Conservation (phyloP, 2,329 filamentous ascomycete genomes). For the Torrubiella hemipterigena region DNA sequence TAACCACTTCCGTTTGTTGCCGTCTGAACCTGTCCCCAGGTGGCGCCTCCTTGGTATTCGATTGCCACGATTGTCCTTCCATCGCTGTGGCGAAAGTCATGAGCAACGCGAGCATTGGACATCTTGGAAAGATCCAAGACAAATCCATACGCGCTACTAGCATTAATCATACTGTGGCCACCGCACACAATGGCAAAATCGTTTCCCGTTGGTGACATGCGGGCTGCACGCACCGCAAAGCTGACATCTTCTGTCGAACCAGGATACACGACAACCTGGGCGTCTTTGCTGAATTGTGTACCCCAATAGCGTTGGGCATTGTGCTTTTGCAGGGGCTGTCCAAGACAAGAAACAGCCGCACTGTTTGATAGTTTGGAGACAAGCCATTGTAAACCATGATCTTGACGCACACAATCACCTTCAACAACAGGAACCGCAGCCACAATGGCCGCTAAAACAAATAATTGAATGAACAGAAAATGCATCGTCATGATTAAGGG, state of each 20-base stretch:
- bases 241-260: conserved; percentile 5
- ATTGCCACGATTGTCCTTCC: conserved; percentile 1
- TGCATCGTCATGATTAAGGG: too few relatives aligned
- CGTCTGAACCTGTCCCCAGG: conserved; percentile 6
- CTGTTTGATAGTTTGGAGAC: conserved; percentile 1
- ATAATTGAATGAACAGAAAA: too few relatives aligned
- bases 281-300: conserved; percentile 7
- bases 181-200: conserved; percentile 7
- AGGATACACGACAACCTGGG: conserved; percentile 6
- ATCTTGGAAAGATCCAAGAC: conserved; percentile 7
- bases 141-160: conserved; percentile 5
- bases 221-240: conserved; percentile 4
- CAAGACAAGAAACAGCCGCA: conserved; percentile 5
- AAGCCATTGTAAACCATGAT: conserved; percentile 5
- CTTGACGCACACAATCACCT: conserved; percentile 1
- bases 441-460: too few relatives aligned
- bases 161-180: conserved; percentile 3
- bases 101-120: conserved; percentile 3
- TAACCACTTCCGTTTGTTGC: conserved; percentile 7
- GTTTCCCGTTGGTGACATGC: conserved; percentile 1
- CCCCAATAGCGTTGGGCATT: conserved; percentile 8
- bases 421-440: neutral
- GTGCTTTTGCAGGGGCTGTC: conserved; percentile 6
- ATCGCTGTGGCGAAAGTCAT: neutral
- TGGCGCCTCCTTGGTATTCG: conserved; percentile 8